Percentiles rank a stretch among this genome's conserved stretches.
phyloP scores from a whole-genome alignment of 129 eudicot species.

The Flaveria brownii region DNA sequence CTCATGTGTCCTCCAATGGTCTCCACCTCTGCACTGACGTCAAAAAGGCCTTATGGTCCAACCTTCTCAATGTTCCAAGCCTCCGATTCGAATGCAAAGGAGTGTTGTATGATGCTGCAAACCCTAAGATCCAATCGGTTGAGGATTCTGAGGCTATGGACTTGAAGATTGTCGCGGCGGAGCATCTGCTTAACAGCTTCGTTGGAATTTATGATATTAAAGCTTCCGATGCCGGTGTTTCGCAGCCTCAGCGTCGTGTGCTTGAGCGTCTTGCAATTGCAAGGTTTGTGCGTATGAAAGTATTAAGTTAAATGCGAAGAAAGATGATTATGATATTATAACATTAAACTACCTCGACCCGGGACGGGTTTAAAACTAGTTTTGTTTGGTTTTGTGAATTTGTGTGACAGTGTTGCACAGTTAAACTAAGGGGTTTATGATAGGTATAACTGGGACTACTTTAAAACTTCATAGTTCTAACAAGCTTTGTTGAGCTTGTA shows the following conservation, averaged over 20 bases:
- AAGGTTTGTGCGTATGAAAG: conserved; percentile 46
- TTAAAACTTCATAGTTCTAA: too few relatives aligned
- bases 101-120: conserved; percentile 19
- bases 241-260: conserved; percentile 44
- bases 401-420: neutral
- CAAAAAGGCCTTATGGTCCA: conserved; percentile 72
- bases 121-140: conserved; percentile 39
- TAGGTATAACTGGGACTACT: neutral
- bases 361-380: too few relatives aligned
- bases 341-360: too few relatives aligned
- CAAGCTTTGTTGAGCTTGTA: neutral
- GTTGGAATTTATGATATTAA: conserved; percentile 68
- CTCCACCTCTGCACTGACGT: conserved; percentile 49
- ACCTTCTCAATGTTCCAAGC: conserved; percentile 53
- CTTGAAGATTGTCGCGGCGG: conserved; percentile 59
- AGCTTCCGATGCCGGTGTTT: conserved; percentile 46
- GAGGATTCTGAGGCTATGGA: conserved; percentile 55
- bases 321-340: too few relatives aligned
- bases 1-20: conserved; percentile 44
- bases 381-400: neutral
- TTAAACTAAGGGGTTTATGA: neutral
- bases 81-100: conserved; percentile 46
- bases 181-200: conserved; percentile 55
- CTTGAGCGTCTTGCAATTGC: conserved; percentile 83
- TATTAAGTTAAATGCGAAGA: neutral